Percentiles rank a stretch among this genome's conserved stretches.
phyloP scores from a whole-genome alignment of 805 yeast species.

The Metschnikowia cerradonensis region DNA sequence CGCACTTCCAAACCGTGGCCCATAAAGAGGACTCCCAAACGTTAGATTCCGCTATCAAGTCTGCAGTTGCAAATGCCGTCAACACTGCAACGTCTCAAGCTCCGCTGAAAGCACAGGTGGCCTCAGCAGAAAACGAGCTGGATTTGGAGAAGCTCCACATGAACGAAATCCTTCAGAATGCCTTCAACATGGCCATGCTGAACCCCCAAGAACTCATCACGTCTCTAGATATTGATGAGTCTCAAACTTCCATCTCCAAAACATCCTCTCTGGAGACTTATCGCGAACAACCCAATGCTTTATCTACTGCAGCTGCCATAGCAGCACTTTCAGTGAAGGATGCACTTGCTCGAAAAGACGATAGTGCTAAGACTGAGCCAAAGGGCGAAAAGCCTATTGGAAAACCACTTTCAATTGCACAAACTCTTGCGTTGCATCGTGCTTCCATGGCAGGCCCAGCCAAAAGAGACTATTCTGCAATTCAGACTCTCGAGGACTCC shows the following conservation, averaged over 20 bases:
- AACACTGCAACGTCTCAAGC: conserved; percentile 6
- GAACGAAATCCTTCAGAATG: conserved; percentile 73
- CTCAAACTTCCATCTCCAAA: conserved; percentile 4
- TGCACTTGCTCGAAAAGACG: conserved; percentile 1
- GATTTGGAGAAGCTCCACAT: conserved; percentile 54
- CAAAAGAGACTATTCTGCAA: conserved; percentile 26
- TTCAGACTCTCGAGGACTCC: conserved; percentile 25
- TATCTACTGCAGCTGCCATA: conserved; percentile 14
- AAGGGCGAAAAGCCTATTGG: conserved; percentile 2
- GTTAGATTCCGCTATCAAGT: conserved; percentile 10
- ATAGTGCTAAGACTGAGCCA: not conserved
- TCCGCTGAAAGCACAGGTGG: not conserved
- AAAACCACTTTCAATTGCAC: conserved; percentile 50
- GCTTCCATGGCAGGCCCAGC: conserved; percentile 37
- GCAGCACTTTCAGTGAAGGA: conserved; percentile 14
- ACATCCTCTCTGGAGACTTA: conserved; percentile 1
- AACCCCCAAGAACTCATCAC: conserved; percentile 48
- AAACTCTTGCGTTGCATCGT: conserved; percentile 53
- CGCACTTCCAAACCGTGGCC: conserved; percentile 35
- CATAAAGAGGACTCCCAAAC: conserved; percentile 19
- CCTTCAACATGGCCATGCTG: conserved; percentile 71
- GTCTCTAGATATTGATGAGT: conserved; percentile 29
- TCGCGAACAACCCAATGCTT: conserved; percentile 1
- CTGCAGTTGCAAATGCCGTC: conserved; percentile 14
- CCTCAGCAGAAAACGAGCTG: conserved; percentile 25